A percentile compares a stretch with the other conserved stretches of the same genome.
Evolutionary conservation across 768 basidiomycete species (phyloP).

Genomic region (Kwoniella bestiolae): DNA sequence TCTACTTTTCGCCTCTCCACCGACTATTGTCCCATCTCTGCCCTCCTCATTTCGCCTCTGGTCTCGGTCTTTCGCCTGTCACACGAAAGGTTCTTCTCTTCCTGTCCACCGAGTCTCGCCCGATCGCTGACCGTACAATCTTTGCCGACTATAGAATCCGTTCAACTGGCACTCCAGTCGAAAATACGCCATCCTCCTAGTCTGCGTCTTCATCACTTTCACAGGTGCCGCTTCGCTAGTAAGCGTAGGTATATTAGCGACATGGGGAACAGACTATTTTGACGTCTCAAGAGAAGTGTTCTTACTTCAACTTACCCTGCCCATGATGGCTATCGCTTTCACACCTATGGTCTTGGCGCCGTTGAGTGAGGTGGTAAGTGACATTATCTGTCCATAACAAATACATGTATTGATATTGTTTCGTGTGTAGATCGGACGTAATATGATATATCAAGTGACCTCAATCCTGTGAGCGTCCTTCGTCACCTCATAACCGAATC

Average conservation of each 20-base stretch:
- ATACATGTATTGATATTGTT: not conserved
- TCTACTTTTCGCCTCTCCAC: too few relatives aligned
- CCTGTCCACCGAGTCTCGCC: not conserved
- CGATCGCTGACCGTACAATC: too few relatives aligned
- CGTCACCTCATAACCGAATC: not conserved
- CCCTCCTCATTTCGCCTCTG: too few relatives aligned
- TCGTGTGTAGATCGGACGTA: constrained; percentile 38
- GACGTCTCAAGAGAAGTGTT: constrained; percentile 25
- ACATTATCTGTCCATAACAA: not conserved
- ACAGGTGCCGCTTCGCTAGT: constrained; percentile 29
- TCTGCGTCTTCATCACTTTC: constrained; percentile 38
- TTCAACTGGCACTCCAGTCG: constrained; percentile 48
- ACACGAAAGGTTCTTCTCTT: too few relatives aligned
- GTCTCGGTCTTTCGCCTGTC: too few relatives aligned
- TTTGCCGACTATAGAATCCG: constrained; percentile 41
- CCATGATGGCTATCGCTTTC: constrained; percentile 43
- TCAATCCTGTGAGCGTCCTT: constrained; percentile 36
- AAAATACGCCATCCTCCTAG: constrained; percentile 41
- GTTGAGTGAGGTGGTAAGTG: constrained; percentile 50
- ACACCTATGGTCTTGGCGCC: constrained; percentile 49
- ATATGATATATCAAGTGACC: constrained; percentile 50
- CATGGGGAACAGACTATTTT: constrained; percentile 33
- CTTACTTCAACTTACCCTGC: constrained; percentile 27
- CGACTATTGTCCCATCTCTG: too few relatives aligned
- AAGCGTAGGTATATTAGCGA: constrained; percentile 14